Base-by-base conservation (phyloP, 257 asterid genomes). In the Verbascum thapsus region DNA sequence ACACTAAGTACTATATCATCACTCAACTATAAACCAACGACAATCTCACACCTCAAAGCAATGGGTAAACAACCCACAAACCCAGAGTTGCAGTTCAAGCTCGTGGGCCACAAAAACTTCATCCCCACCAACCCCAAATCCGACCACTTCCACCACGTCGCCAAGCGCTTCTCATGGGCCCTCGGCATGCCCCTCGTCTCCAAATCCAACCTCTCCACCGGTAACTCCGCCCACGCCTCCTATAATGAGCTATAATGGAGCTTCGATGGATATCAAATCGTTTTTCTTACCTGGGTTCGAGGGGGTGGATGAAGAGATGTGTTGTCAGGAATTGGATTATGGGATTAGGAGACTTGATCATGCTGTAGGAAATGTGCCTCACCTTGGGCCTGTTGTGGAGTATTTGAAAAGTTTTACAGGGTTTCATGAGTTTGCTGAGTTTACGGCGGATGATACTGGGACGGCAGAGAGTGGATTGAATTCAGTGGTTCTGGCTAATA, bases 361-460 rank as follows among this genome's bases (percentile, higher is more conserved):
- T 17, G 95, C 92, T 0, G 98, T 88, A 2, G 98, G 98, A 10
- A 91, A 91, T 44, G 98, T 91, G 30, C 84, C 87, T 0, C 71
- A 76, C 39, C 73, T 91, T 8, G 86, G 75, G 18, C 92, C 95
- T 0, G 91, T 42, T 2, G 87, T 86, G 4, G 92, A 91, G 0
- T 91, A 91, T 78, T 20, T 91, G 41, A 86, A 86, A 54, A 74
- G 61, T 10, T 75, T 91, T 61, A 76, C 87, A 0, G 98, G 98
- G 20, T 92, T 92, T 66, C 98, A 92, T 51, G 96, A 92, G 51
- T 92, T 92, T 15, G 98, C 97, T 0, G 97, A 92, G 66, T 92
- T 92, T 65, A 85, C 96, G 0, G 75, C 87, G 0, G 96, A 83
- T 39, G 98, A 92, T 16, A 89, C 87, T 10, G 98, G 98, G 32